Base-by-base conservation (phyloP, 495 filamentous ascomycete species). In the Aspergillus wentii region DNA sequence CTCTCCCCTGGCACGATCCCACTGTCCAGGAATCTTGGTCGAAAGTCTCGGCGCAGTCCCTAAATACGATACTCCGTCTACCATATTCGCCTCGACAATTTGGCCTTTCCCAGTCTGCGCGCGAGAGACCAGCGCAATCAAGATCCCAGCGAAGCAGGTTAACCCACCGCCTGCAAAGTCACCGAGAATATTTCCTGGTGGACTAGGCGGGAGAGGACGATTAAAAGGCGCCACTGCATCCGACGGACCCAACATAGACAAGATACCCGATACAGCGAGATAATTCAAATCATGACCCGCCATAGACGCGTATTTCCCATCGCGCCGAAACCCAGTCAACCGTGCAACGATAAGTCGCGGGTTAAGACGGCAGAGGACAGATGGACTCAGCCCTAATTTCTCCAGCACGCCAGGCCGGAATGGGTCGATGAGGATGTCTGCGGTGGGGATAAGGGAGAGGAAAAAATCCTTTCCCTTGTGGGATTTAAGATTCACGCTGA, bases 231-330 rank as follows among this genome's bases (percentile, higher is more conserved):
- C 76, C 45, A 72, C 68, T 8, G 66, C 70, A 27, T 56, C 56
- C 2, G 78, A 59, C 8, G 39, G 33, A 0, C 86, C 86, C 3
- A 92, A 62, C 51, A 88, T 59, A 2, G 63, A 65, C 17, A 92
- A 56, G 0, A 79, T 78, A 0, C 86, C 86, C 1, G 78, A 80
- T 2, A 88, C 83, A 17, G 85, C 79, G 10, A 92, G 76, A 53
- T 90, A 92, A 48, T 94, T 92, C 52, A 94, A 89, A 52, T 94
- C 87, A 45, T 94, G 87, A 3, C 87, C 86, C 0, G 87, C 87
- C 85, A 89, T 90, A 25, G 54, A 33, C n/a, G 68, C 66, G 54
- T 87, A 91, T 40, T 73, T 74, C 6, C 86, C 86, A 43, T 51
- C 48, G 11, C 86, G 68, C 11, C 86, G 67, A 48, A 90, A 91